Percentiles rank a stretch among this genome's conserved stretches.
phyloP scores from a whole-genome alignment of 345 rosid genomes.

The Salix purpurea region DNA sequence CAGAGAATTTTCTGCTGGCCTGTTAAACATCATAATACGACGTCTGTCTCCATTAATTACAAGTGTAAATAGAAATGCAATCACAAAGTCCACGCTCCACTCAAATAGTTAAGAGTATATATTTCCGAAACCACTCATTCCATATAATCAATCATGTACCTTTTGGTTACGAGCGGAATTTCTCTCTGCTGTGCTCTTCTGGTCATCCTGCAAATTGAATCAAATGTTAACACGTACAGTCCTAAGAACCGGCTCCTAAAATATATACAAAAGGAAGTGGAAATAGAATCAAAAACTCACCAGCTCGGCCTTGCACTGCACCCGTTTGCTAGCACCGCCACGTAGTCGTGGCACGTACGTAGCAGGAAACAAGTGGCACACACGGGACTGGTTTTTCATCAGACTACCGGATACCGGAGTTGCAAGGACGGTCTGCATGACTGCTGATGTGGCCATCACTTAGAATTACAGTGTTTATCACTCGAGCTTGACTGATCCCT shows the following conservation, averaged over 20 bases:
- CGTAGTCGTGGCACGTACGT: slow-evolving; percentile 16
- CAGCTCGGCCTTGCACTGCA: slow-evolving; percentile 50
- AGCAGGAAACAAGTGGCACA: slow-evolving; percentile 18
- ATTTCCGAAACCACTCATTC: no score
- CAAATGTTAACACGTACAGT: no score
- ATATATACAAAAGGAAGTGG: neutral
- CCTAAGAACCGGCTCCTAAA: neutral
- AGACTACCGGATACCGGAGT: slow-evolving; percentile 25
- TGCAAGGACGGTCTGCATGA: slow-evolving; percentile 41
- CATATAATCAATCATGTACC: neutral
- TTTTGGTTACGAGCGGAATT: slow-evolving; percentile 5
- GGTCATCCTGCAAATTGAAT: neutral
- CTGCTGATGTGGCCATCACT: slow-evolving; percentile 37
- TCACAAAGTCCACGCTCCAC: neutral
- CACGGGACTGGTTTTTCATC: neutral
- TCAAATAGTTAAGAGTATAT: neutral
- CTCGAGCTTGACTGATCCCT: no score
- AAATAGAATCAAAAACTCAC: neutral
- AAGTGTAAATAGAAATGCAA: neutral
- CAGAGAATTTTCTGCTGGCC: slow-evolving; percentile 57
- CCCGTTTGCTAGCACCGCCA: slow-evolving; percentile 23
- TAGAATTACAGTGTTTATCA: no score
- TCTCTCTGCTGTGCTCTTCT: neutral
- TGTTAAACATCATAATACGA: neutral
- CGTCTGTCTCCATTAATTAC: no score